A percentile compares a stretch with the other conserved stretches of the same genome.
phyloP scores from a whole-genome alignment of 768 basidiomycete genomes.

The Hypholoma fasciculare region DNA sequence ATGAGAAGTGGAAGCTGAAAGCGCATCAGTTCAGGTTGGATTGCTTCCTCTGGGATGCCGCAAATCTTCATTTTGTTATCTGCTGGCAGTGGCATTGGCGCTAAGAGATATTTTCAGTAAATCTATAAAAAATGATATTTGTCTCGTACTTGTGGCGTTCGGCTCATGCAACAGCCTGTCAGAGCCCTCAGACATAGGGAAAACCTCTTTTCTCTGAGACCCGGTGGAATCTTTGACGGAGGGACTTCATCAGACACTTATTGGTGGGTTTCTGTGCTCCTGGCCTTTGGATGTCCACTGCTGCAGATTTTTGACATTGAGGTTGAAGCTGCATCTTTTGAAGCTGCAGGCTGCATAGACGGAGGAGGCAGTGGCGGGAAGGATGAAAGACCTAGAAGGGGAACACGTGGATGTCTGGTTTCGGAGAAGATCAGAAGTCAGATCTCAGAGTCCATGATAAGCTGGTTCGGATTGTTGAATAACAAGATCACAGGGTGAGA shows the following conservation, averaged over 20 bases:
- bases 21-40: background rate
- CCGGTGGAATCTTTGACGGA: background rate
- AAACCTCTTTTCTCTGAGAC: slow-evolving; percentile 8
- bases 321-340: no score
- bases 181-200: slow-evolving; percentile 5
- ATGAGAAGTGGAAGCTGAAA: background rate
- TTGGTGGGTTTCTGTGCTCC: background rate
- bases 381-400: slow-evolving; percentile 54
- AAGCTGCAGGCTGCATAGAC: background rate
- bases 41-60: background rate
- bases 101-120: background rate
- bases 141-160: slow-evolving; percentile 12
- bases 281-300: background rate
- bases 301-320: background rate
- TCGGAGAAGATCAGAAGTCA: slow-evolving; percentile 16
- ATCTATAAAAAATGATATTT: background rate
- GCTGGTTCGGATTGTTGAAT: slow-evolving; percentile 11
- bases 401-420: slow-evolving; percentile 30
- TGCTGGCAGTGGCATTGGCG: background rate
- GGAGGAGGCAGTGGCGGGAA: slow-evolving; percentile 11
- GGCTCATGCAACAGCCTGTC: background rate
- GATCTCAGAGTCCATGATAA: no score
- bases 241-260: no score
- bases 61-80: background rate
- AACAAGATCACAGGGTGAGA: slow-evolving; percentile 30